Evolutionary conservation across 768 basidiomycete genomes (phyloP), one percentile per base, ranked within the genome.

Genomic region (Leccinum obscurum): DNA sequence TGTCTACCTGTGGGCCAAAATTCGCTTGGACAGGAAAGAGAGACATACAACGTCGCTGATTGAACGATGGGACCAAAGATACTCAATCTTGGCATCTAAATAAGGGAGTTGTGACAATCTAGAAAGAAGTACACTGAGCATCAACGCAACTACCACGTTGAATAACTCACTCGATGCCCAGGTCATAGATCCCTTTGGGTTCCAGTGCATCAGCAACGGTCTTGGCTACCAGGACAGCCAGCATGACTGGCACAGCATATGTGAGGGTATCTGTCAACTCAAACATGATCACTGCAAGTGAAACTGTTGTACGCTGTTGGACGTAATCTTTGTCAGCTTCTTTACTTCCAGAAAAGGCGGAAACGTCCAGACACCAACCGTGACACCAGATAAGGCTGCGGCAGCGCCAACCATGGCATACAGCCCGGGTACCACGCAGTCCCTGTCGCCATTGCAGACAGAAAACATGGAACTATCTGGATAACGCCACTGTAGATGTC

Each of bases 401-500:
- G 95, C 96, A 1, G 97, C 97, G 34, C 97, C 97, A 26, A 94
- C 91, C 92, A 97, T 95, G 4, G 93, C 93, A 75, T 96, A 96
- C 37, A 95, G 76, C 3, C 96, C 96, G 9, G 95, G 95, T 14
- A 95, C 78, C 55, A 98, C 80, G 77, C 95, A 96, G 54, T 87
- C 81, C 34, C 78, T 75, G 64, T 88, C 83, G 11, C 83, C 84
- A 11, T 79, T 67, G 72, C 95, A 96, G 1, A 77, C 76, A 22
- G 77, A 76, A 69, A 95, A 94, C n/a, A 93, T 70, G 1, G 77
- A 57, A 44, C 80, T 78, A 28, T 83, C 61, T 0, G 92, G 90
- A 67, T 89, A 72, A 44, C 77, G 78, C 66, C 79, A 84, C 66
- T 90, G 89, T 55, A 89, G 66, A 76, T 85, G 89, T 70, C 95